Conservation (phyloP, 345 rosid genomes). For the Noccaea bulbosa region DNA sequence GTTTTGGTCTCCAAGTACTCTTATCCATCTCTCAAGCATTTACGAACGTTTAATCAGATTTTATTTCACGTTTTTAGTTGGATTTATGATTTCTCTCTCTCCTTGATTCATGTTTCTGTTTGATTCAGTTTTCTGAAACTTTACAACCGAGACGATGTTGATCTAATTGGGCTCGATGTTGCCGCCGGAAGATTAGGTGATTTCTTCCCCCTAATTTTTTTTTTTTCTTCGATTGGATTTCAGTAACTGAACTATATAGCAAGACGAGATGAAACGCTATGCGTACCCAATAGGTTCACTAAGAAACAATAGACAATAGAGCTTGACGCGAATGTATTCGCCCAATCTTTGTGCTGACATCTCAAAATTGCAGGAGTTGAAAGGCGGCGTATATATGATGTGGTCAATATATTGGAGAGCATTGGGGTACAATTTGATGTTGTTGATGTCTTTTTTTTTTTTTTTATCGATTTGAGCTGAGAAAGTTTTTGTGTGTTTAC, state of each 20-base stretch:
- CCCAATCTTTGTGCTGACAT: neutral
- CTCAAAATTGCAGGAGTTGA: conserved; percentile 58
- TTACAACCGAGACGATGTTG: conserved; percentile 54
- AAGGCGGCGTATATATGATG: conserved; percentile 79
- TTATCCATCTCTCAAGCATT: neutral
- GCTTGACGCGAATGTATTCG: neutral
- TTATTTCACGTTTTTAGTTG: neutral
- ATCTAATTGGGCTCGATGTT: conserved; percentile 74
- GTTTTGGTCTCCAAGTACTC: conserved; percentile 68
- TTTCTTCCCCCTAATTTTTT: neutral
- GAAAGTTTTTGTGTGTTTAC: conserved; percentile 5
- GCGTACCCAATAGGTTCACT: neutral
- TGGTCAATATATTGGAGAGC: conserved; percentile 80
- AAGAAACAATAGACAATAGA: neutral
- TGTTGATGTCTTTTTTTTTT: neutral
- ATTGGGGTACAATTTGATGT: conserved; percentile 58
- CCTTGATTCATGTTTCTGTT: neutral
- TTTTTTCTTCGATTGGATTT: neutral
- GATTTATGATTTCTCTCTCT: neutral
- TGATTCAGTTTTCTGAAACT: conserved; percentile 57
- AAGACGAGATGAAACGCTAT: neutral
- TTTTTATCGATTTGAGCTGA: conserved; percentile 23
- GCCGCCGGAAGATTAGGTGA: conserved; percentile 69
- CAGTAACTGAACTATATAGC: neutral
- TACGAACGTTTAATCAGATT: neutral